Evolutionary conservation across 352 stramenopile genomes (phyloP), one percentile per base, ranked within the genome.

Genomic region (Globisporangium viniferum): DNA sequence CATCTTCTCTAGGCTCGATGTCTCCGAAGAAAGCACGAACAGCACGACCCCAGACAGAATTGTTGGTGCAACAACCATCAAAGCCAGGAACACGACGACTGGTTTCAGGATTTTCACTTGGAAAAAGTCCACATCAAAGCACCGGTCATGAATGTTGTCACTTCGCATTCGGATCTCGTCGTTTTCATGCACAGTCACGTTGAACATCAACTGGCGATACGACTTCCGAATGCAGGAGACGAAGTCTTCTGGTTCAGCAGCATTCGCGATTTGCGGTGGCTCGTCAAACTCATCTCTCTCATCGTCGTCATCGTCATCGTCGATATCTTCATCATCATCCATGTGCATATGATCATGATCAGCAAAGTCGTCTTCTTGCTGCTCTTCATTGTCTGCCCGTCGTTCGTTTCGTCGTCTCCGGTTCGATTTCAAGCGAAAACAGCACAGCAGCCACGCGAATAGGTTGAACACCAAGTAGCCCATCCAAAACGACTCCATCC

Each of bases 391-490:
- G 22, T 24, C 66, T 22, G 72, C 65, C 10, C 79, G 73, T 41
- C 74, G 75, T 31, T 80, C 70, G 12, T 74, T 63, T 33, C 72
- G 74, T 15, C 79, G 80, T 60, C 78, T 77, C 22, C 79, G 77
- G 46, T 77, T 82, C 27, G 73, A 49, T 56, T 81, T 87, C 33
- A 77, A 64, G 24, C 70, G 79, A 63, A 95, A 91, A 56, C 82
- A 92, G 71, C 87, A 96, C 9, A 93, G 68, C 56, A 92, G 68
- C 87, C 88, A 96, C 29, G 74, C 76, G 24, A 78, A 75, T 20
- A 92, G 33, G 73, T 96, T 93, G 58, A 92, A 81, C 12, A 84
- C 51, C 55, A 94, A 74, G 62, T 91, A 94, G 14, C 88, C 88
- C 72, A 92, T 79, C 70, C 87, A 81, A 48, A 92, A 91, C n/a